Evolutionary conservation across 495 filamentous ascomycete species (phyloP).

Genomic region (Hyaloscypha bicolor): DNA sequence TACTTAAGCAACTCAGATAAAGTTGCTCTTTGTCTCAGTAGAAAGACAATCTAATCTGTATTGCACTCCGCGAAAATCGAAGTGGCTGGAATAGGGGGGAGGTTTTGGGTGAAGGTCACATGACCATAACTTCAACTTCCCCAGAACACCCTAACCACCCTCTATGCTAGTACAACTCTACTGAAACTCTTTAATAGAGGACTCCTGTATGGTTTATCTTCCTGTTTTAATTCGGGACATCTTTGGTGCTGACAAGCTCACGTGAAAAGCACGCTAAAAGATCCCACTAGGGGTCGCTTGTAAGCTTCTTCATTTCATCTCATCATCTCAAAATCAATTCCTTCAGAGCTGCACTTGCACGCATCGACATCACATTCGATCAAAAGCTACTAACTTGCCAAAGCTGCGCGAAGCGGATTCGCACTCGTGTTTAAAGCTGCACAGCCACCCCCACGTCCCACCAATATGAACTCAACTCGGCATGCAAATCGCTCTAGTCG

Average conservation of each 20-base stretch:
- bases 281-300: background rate
- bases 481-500: slow-evolving; percentile 2
- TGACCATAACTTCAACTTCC: too few relatives aligned
- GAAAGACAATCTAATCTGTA: too few relatives aligned
- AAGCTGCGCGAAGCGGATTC: background rate
- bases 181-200: too few relatives aligned
- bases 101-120: too few relatives aligned
- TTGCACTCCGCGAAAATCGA: too few relatives aligned
- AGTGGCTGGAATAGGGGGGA: too few relatives aligned
- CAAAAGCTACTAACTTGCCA: background rate
- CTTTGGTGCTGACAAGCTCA: background rate
- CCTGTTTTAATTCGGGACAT: too few relatives aligned
- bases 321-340: background rate
- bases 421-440: background rate
- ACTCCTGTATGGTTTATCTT: too few relatives aligned
- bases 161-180: too few relatives aligned
- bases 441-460: background rate
- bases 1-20: too few relatives aligned
- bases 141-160: too few relatives aligned
- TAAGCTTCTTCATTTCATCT: background rate
- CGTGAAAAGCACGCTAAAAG: background rate
- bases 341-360: background rate
- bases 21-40: too few relatives aligned
- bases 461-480: background rate
- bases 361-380: background rate